phyloP scores from a whole-genome alignment of 2,329 filamentous ascomycete species.

The Colletotrichum brevisporum region DNA sequence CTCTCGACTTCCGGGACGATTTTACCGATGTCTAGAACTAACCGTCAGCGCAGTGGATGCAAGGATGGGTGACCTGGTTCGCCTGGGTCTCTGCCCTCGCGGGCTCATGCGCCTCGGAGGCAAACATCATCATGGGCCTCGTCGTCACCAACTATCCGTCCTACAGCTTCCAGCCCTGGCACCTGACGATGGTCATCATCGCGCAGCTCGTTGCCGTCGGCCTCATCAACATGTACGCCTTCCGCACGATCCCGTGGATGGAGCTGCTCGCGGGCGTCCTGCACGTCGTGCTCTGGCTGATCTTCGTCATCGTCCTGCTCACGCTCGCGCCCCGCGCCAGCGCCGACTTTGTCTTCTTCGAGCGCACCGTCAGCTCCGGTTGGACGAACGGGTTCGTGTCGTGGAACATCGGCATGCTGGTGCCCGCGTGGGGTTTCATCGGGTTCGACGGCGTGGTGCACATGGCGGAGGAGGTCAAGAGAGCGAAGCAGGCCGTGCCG shows the following conservation, averaged over 20 bases:
- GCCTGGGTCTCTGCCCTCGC: slow-evolving; percentile 38
- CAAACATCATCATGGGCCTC: slow-evolving; percentile 39
- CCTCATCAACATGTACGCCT: slow-evolving; percentile 40
- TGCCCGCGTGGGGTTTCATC: slow-evolving; percentile 37
- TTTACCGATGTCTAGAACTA: not conserved
- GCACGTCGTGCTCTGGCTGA: slow-evolving; percentile 36
- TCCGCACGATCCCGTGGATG: slow-evolving; percentile 39
- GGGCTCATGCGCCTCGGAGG: slow-evolving; percentile 34
- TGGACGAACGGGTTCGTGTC: slow-evolving; percentile 40
- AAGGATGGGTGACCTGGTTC: slow-evolving; percentile 39
- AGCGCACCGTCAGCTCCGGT: slow-evolving; percentile 30
- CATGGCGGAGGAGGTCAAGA: slow-evolving; percentile 42
- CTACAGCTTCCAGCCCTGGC: slow-evolving; percentile 37
- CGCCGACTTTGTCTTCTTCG: slow-evolving; percentile 36
- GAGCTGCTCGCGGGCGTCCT: slow-evolving; percentile 34
- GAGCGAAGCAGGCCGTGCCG: slow-evolving; percentile 39
- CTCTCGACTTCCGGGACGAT: not conserved
- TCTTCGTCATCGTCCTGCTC: slow-evolving; percentile 33
- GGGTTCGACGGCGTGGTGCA: slow-evolving; percentile 40
- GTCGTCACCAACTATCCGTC: slow-evolving; percentile 36
- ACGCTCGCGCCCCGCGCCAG: slow-evolving; percentile 31
- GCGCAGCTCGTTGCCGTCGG: slow-evolving; percentile 33
- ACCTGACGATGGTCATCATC: slow-evolving; percentile 36
- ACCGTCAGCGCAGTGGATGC: slow-evolving; percentile 26
- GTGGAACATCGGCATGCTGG: slow-evolving; percentile 41